Percentiles rank a stretch among this genome's conserved stretches.
These are phyloP conservation scores for Rubus idaeus DNA, from an alignment of 306 rosid genomes.

Conservation along the genomic window DNA sequence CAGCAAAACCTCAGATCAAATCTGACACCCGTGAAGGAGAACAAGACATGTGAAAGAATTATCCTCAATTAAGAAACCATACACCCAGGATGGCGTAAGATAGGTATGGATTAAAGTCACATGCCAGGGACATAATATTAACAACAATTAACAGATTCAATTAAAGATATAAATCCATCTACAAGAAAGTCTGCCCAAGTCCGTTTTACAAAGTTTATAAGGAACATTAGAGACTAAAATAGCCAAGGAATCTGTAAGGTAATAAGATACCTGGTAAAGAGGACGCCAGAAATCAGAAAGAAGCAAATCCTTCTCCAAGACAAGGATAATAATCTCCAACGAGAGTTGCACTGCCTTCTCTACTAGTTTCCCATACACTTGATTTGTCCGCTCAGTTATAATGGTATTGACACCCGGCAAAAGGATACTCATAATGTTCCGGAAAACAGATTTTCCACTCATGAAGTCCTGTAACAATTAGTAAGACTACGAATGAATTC, in stretches of 20 bases:
- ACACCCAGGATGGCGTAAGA: neutral
- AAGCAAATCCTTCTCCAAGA: slow-evolving; percentile 74
- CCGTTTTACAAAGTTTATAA: neutral
- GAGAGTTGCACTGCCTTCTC: slow-evolving; percentile 91
- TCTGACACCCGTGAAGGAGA: neutral
- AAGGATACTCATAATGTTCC: slow-evolving; percentile 94
- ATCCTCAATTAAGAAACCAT: neutral
- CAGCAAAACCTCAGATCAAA: neutral
- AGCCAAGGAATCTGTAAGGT: neutral
- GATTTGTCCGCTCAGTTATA: slow-evolving; percentile 72
- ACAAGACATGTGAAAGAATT: neutral
- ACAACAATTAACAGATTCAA: neutral
- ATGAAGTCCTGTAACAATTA: slow-evolving; percentile 76
- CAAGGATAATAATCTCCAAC: slow-evolving; percentile 79
- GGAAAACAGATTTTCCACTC: slow-evolving; percentile 88
- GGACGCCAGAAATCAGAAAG: slow-evolving; percentile 98
- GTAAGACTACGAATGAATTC: slow-evolving; percentile 1
- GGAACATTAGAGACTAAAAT: neutral
- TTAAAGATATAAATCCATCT: neutral
- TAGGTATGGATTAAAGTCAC: neutral
- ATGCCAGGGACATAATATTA: neutral
- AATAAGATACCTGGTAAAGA: slow-evolving; percentile 66
- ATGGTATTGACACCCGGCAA: slow-evolving; percentile 71
- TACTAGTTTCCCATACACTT: slow-evolving; percentile 73
- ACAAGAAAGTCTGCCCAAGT: neutral